Evolutionary conservation across 331 rosid species (phyloP).

Genomic region (Cucumis variabilis): DNA sequence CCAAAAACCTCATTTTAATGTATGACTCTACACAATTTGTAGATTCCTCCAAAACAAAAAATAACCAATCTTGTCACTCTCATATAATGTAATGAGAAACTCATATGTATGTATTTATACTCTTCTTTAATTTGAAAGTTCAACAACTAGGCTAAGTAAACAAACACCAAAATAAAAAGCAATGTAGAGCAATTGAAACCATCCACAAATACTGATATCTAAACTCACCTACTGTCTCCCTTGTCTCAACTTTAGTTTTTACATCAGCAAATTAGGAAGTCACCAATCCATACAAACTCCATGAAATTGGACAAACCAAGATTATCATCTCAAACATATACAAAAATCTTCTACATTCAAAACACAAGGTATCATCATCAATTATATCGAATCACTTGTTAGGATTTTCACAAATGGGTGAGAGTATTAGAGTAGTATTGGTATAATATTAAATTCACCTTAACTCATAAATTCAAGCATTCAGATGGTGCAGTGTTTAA

Average conservation of each 20-base stretch:
- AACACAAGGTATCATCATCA: neutral
- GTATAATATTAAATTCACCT: no score
- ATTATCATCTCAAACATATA: constrained; percentile 45
- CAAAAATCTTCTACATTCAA: constrained; percentile 38
- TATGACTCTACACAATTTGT: no score
- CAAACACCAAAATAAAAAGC: constrained; percentile 31
- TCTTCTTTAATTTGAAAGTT: constrained; percentile 43
- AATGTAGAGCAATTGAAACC: constrained; percentile 34
- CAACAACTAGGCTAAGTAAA: constrained; percentile 28
- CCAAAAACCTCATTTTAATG: no score
- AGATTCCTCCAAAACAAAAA: neutral
- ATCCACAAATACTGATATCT: constrained; percentile 42
- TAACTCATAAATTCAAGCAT: no score
- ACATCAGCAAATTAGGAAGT: constrained; percentile 42
- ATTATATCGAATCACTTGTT: no score
- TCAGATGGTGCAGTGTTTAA: no score
- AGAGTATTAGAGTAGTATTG: no score
- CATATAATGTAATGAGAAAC: neutral
- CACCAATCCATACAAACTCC: constrained; percentile 50
- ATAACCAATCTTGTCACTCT: neutral
- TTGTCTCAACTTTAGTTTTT: constrained; percentile 41
- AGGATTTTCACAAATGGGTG: no score
- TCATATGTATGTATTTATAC: neutral
- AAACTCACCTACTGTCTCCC: constrained; percentile 44
- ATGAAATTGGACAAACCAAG: constrained; percentile 43